A percentile compares a stretch with the other conserved stretches of the same genome.
Conservation (phyloP, 768 basidiomycete species). For the Artomyces pyxidatus region DNA sequence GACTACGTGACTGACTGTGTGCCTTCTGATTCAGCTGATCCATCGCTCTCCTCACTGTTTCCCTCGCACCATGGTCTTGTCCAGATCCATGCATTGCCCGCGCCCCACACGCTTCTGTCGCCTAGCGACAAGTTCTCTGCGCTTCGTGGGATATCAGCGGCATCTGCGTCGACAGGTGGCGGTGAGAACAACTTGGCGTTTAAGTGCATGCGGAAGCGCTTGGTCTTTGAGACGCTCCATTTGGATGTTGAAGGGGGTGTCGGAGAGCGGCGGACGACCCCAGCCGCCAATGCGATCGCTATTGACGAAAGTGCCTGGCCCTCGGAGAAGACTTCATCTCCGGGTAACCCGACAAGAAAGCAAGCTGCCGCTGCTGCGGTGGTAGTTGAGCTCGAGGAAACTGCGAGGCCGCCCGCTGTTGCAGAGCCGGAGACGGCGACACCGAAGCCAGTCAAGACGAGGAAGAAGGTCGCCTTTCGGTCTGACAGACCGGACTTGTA, state of each 20-base stretch:
- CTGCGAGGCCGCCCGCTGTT: constrained; percentile 1
- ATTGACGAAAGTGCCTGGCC: constrained; percentile 14
- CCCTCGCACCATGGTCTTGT: constrained; percentile 84
- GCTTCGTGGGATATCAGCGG: constrained; percentile 69
- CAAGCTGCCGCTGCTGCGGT: constrained; percentile 17
- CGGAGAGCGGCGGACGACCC: constrained; percentile 61
- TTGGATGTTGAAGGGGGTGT: constrained; percentile 83
- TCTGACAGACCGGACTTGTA: constrained; percentile 65
- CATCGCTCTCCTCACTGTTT: constrained; percentile 65
- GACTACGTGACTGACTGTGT: background rate
- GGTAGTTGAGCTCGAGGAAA: constrained; percentile 36
- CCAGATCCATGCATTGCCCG: constrained; percentile 68
- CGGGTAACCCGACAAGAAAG: constrained; percentile 11
- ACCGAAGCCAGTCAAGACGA: constrained; percentile 41
- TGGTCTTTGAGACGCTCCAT: constrained; percentile 89
- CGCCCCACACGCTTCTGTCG: constrained; percentile 62
- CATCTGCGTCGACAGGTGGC: constrained; percentile 41
- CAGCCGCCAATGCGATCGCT: constrained; percentile 25
- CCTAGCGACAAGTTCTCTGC: constrained; percentile 78
- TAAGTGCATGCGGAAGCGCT: constrained; percentile 79
- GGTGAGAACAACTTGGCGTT: constrained; percentile 97
- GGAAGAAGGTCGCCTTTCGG: constrained; percentile 64
- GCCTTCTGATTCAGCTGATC: constrained; percentile 46
- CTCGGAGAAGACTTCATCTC: constrained; percentile 9
- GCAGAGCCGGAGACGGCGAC: constrained; percentile 17